Evolutionary conservation across 495 filamentous ascomycete genomes (phyloP).

Genomic region (Lasiosphaeria ovina): DNA sequence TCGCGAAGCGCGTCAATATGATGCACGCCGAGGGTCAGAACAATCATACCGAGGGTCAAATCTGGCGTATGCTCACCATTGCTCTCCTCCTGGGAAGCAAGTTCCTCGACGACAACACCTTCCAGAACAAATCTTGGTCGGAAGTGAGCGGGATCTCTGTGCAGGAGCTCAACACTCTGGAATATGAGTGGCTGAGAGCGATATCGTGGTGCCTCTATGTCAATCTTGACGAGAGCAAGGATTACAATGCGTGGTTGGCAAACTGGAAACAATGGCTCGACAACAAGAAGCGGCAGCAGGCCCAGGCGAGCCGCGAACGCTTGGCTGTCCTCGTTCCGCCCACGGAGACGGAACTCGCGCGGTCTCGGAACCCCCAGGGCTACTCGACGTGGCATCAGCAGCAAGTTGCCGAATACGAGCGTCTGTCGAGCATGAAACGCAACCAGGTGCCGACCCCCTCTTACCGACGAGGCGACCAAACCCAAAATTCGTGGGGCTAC

Average conservation of each 20-base stretch:
- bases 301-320: slow-evolving; percentile 46
- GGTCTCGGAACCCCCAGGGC: slow-evolving; percentile 33
- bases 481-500: slow-evolving; percentile 44
- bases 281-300: slow-evolving; percentile 56
- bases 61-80: slow-evolving; percentile 90
- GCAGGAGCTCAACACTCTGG: slow-evolving; percentile 80
- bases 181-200: slow-evolving; percentile 84
- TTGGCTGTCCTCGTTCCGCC: slow-evolving; percentile 60
- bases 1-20: slow-evolving; percentile 77
- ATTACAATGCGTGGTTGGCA: slow-evolving; percentile 76
- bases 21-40: slow-evolving; percentile 58
- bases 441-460: slow-evolving; percentile 44
- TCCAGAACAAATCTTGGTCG: slow-evolving; percentile 98
- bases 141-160: slow-evolving; percentile 95
- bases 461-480: slow-evolving; percentile 51
- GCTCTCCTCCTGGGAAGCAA: slow-evolving; percentile 91
- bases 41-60: slow-evolving; percentile 63
- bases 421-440: slow-evolving; percentile 38
- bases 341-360: slow-evolving; percentile 62
- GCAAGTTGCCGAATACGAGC: slow-evolving; percentile 52
- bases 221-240: slow-evolving; percentile 76
- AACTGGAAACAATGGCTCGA: slow-evolving; percentile 81
- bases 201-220: slow-evolving; percentile 88
- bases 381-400: slow-evolving; percentile 54
- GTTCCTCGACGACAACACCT: slow-evolving; percentile 98